phyloP scores from a whole-genome alignment of 805 yeast species.

The Lipomyces starkeyi region DNA sequence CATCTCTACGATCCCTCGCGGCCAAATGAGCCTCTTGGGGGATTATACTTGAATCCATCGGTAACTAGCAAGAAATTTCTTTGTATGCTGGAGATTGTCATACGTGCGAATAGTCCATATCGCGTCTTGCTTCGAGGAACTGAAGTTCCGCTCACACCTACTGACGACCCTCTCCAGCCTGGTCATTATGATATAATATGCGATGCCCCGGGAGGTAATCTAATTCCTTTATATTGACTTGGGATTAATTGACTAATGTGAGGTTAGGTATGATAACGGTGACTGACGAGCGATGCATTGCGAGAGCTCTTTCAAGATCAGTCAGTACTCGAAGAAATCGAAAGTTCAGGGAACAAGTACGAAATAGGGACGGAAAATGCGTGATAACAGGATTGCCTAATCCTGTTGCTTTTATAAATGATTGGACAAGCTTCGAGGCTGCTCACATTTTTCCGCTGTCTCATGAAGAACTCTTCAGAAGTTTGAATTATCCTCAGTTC shows the following conservation, averaged over 20 bases:
- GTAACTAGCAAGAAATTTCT: neutral
- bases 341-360: conserved; percentile 5
- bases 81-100: conserved; percentile 1
- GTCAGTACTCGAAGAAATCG: conserved; percentile 6
- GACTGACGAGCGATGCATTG: conserved; percentile 2
- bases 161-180: conserved; percentile 2
- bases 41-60: conserved; percentile 2
- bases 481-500: conserved; percentile 2
- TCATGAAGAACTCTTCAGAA: conserved; percentile 6
- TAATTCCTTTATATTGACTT: neutral
- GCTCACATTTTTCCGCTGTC: conserved; percentile 5
- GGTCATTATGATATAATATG: neutral
- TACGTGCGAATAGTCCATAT: conserved; percentile 2
- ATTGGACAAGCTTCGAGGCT: conserved; percentile 7
- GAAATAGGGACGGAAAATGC: conserved; percentile 4
- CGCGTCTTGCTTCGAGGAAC: conserved; percentile 6
- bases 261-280: neutral
- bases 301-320: neutral
- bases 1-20: conserved; percentile 1
- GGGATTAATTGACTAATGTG: neutral
- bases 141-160: neutral
- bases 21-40: conserved; percentile 2
- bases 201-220: conserved; percentile 4
- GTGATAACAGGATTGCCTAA: neutral
- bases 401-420: neutral